phyloP scores from a whole-genome alignment of 805 yeast species.

The Wickerhamomyces sydowiorum region DNA sequence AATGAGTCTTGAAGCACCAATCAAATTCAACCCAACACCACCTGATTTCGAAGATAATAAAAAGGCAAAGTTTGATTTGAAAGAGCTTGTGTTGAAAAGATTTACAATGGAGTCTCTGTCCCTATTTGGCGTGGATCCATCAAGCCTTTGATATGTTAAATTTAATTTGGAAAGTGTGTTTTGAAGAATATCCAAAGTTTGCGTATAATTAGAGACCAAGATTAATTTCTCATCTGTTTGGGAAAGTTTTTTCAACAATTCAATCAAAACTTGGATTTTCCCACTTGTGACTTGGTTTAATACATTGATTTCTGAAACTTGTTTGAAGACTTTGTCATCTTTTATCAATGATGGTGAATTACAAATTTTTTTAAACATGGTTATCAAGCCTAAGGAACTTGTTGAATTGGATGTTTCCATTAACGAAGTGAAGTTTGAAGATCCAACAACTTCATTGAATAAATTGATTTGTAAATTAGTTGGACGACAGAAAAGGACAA shows the following conservation, averaged over 20 bases:
- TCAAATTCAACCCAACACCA: slow-evolving; percentile 84
- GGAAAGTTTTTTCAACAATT: slow-evolving; percentile 46
- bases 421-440: slow-evolving; percentile 22
- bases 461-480: slow-evolving; percentile 51
- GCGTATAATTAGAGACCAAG: slow-evolving; percentile 81
- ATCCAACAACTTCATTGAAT: slow-evolving; percentile 41
- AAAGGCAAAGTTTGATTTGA: slow-evolving; percentile 46
- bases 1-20: slow-evolving; percentile 84
- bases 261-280: slow-evolving; percentile 56
- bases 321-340: slow-evolving; percentile 39
- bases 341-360: slow-evolving; percentile 67
- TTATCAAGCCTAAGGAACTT: slow-evolving; percentile 61
- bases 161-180: slow-evolving; percentile 42
- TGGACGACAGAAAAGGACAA: slow-evolving; percentile 74
- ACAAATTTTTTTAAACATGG: slow-evolving; percentile 72
- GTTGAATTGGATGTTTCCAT: slow-evolving; percentile 18
- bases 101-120: slow-evolving; percentile 61
- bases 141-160: slow-evolving; percentile 57
- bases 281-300: slow-evolving; percentile 33
- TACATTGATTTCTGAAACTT: slow-evolving; percentile 8
- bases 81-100: slow-evolving; percentile 36
- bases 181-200: slow-evolving; percentile 76
- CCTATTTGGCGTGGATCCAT: slow-evolving; percentile 75
- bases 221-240: slow-evolving; percentile 68
- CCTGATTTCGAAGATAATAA: slow-evolving; percentile 87